phyloP scores from a whole-genome alignment of 75 land plant genomes.

The Larix kaempferi region DNA sequence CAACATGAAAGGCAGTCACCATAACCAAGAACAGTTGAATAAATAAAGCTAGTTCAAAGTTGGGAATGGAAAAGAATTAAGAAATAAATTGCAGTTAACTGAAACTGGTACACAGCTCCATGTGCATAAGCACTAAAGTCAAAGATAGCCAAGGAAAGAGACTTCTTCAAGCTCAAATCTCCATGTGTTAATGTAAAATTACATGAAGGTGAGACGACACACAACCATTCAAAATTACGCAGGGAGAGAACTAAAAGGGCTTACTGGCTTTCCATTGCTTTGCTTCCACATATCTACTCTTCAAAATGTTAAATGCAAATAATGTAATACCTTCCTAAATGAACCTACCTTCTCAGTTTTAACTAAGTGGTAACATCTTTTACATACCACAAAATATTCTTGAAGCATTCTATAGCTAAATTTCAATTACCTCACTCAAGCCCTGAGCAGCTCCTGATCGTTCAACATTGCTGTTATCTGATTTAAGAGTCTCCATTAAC shows the following conservation, averaged over 20 bases:
- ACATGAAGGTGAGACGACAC: no score
- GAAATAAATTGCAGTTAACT: not conserved
- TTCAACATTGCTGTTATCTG: constrained; percentile 94
- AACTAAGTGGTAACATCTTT: no score
- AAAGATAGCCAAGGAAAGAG: not conserved
- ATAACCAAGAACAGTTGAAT: not conserved
- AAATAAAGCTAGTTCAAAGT: not conserved
- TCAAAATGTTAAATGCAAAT: no score
- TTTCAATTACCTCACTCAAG: constrained; percentile 79
- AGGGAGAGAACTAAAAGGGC: no score
- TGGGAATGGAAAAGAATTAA: not conserved
- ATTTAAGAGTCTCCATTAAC: constrained; percentile 91
- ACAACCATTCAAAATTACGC: no score
- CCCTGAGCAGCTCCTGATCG: constrained; percentile 99
- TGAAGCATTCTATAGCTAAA: no score
- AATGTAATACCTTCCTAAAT: no score
- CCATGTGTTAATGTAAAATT: no score
- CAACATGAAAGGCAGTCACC: not conserved
- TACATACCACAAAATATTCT: no score
- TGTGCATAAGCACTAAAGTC: not conserved
- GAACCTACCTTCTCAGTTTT: no score
- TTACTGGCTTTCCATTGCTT: no score
- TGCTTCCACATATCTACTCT: no score
- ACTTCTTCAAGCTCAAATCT: not conserved
- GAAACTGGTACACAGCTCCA: not conserved